Conservation (phyloP, 2,329 filamentous ascomycete species). For the Ambrosiella cleistominuta region DNA sequence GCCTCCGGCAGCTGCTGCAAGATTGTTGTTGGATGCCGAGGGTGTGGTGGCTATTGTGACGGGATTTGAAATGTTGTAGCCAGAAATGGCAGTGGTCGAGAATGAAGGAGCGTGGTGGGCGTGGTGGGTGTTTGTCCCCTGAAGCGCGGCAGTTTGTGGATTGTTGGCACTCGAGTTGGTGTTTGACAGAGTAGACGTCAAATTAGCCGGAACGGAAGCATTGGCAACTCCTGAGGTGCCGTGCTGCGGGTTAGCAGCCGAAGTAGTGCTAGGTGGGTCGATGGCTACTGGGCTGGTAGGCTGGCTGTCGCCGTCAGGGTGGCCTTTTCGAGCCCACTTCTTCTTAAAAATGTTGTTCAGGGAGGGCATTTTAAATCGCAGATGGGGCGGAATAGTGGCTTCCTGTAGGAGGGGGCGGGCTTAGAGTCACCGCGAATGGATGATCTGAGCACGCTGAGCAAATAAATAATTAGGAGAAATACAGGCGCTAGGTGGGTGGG, state of each 20-base stretch:
- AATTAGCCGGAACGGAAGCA: not conserved
- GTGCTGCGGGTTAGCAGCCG: not conserved
- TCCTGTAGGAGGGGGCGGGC: not conserved
- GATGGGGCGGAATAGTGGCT: conserved; percentile 1
- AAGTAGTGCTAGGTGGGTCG: conserved; percentile 14
- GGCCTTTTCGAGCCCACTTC: conserved; percentile 90
- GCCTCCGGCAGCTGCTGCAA: not conserved
- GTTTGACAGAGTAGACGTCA: conserved; percentile 7
- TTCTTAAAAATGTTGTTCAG: conserved; percentile 97
- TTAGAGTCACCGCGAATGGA: not conserved
- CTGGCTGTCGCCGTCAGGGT: conserved; percentile 50
- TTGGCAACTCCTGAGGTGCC: not conserved
- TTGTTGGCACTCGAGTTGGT: not conserved
- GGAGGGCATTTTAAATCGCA: conserved; percentile 52
- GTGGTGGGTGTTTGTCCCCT: not conserved
- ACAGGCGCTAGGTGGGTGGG: not conserved
- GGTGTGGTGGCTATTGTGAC: no score
- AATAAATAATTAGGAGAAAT: not conserved
- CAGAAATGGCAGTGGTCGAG: not conserved
- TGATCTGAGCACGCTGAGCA: not conserved
- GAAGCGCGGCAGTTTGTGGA: not conserved
- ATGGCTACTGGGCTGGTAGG: conserved; percentile 33
- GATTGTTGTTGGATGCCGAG: no score
- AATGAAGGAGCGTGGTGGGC: not conserved
- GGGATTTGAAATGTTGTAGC: not conserved